Base-by-base conservation (phyloP, 306 rosid species). In the Parietaria judaica region DNA sequence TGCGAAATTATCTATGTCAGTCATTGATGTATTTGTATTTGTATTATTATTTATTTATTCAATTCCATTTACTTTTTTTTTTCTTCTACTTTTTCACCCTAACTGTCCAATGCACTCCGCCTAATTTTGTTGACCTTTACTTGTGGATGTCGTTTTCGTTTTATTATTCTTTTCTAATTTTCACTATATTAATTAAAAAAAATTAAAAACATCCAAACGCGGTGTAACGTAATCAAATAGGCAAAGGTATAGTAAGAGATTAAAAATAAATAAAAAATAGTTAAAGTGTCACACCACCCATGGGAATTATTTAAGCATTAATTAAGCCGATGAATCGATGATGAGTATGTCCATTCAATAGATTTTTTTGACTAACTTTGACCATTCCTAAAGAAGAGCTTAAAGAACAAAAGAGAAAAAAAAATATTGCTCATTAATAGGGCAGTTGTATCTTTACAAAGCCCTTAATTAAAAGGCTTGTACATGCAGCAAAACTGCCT, bases 41-140 rank as follows among this genome's bases (percentile, higher is more conserved):
- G 7, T 23, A 52, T 14, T 39, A 8, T 15, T 7, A 10, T 36
- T 1, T 5, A 13, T 17, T 12, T 6, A 7, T 2, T 1, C 13
- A 46, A 46, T 49, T 49, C 53, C 14, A 10, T n/a, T 10, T n/a
- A n/a, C 6, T 14, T 9, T 50, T 15, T 13, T 14, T 3, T 1
- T 6, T 2, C 36, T 9, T 5, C 45, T 49, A 45, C 6, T 6
- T 6, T 43, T 13, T 14, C 3, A 3, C 16, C 11, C 11, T 6
- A 31, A 49, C 46, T 0, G 61, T 52, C 67, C 57, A 65, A 66
- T 61, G 49, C 60, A 45, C 66, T 4, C 70, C 71, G 75, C 73
- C 84, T 69, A 54, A 63, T 67, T 71, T 73, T 78, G 69, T 82
- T 82, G 86, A 82, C 86, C 59, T 7, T 36, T 39, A 14, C n/a